These are phyloP conservation scores for Emydomyces testavorans DNA, from an alignment of 2,329 filamentous ascomycete species.

Conservation along the genomic window DNA sequence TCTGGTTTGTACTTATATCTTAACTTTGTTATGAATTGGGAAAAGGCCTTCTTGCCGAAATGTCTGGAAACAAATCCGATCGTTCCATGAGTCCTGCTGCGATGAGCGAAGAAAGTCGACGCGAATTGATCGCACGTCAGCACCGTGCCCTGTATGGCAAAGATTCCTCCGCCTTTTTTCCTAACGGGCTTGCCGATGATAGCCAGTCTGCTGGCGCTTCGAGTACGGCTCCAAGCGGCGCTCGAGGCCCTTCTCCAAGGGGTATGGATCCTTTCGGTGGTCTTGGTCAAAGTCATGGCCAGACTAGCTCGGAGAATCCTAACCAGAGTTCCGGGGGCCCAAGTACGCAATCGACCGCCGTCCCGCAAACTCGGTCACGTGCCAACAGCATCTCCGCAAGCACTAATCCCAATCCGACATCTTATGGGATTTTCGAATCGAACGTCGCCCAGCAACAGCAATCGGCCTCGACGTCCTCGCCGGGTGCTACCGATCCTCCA, in stretches of 20 bases:
- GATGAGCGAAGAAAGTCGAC: constrained; percentile 91
- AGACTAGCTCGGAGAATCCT: constrained; percentile 42
- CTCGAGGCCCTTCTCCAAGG: constrained; percentile 66
- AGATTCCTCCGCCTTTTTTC: constrained; percentile 54
- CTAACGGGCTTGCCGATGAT: constrained; percentile 51
- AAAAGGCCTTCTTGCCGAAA: constrained; percentile 54
- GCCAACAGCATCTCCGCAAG: constrained; percentile 74
- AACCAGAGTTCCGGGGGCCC: constrained; percentile 36
- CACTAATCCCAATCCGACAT: constrained; percentile 35
- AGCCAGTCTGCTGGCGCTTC: constrained; percentile 52
- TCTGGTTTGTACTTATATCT: constrained; percentile 38
- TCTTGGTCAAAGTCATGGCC: constrained; percentile 36
- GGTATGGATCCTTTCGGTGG: constrained; percentile 58
- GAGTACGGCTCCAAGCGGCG: constrained; percentile 46
- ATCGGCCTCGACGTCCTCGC: constrained; percentile 77
- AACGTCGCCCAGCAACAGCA: constrained; percentile 47
- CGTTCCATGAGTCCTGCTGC: constrained; percentile 71
- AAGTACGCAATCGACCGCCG: constrained; percentile 33
- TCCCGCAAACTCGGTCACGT: constrained; percentile 49
- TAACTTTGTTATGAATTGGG: constrained; percentile 32
- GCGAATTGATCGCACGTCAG: constrained; percentile 90
- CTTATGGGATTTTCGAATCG: constrained; percentile 52
- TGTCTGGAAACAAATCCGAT: constrained; percentile 67
- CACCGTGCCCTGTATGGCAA: constrained; percentile 87
- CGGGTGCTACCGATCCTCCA: constrained; percentile 57